Base-by-base conservation (phyloP, 2,329 filamentous ascomycete genomes). In the Stemphylium vesicarium region DNA sequence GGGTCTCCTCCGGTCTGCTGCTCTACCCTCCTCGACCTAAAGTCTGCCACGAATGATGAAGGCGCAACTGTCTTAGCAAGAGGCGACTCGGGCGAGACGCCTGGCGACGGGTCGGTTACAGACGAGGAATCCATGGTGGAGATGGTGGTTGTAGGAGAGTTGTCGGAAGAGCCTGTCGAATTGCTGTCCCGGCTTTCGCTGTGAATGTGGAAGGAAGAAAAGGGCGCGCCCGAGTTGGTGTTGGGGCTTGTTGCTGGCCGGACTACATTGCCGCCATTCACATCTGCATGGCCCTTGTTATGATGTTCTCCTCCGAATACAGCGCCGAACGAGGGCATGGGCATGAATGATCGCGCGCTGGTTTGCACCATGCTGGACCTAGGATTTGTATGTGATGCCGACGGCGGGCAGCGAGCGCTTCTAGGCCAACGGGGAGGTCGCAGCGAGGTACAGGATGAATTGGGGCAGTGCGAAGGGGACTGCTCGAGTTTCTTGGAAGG, bases 81-180 rank as follows among this genome's bases (percentile, higher is more conserved):
- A 1, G 92, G 91, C 2, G 95, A 97, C 76, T 97, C 93, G 8
- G 94, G 94, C 1, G 94, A 97, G 5, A 18, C 93, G 92, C 47
- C 94, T 3, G 95, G 92, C 4, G 94, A 97, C 7, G 91, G 89
- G 67, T 98, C 94, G 26, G 93, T 93, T 43, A 95, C 83, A 26
- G 92, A 91, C 8, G 92, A 94, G 4, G 93, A 96, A 77, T 96
- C 94, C 60, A 94, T 91, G 16, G 92, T 96, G 5, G 92, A 96
- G 44, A 95, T 85, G 2, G 94, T 96, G 3, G 93, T 97, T 7
- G 94, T 98, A 1, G 95, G 95, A 8, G 94, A 98, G 18, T 94
- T 96, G 70, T 96, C 93, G 37, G 91, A 91, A 1, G 95, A 98
- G 61, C 91, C 91, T 13, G 89, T 91, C 7, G 88, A 93, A n/a